Percentiles rank a stretch among this genome's conserved stretches.
phyloP scores from a whole-genome alignment of 345 rosid species.

The Arabis hirsuta region DNA sequence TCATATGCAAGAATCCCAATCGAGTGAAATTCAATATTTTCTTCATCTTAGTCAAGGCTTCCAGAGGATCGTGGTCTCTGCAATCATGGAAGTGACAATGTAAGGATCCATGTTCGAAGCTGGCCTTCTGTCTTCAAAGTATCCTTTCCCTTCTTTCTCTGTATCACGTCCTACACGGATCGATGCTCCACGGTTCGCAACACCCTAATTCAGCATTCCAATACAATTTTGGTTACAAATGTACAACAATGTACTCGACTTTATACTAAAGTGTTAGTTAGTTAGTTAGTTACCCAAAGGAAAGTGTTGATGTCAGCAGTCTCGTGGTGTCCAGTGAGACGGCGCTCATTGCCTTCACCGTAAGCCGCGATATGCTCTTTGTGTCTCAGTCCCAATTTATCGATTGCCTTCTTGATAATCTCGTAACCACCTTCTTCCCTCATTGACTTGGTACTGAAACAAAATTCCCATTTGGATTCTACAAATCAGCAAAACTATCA shows the following conservation, averaged over 20 bases:
- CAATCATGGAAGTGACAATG: constrained; percentile 84
- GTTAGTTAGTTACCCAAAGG: constrained; percentile 58
- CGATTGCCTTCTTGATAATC: constrained; percentile 79
- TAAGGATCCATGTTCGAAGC: constrained; percentile 95
- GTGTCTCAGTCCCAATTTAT: constrained; percentile 81
- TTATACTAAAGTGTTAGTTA: not conserved
- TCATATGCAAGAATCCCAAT: constrained; percentile 10
- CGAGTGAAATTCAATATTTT: not conserved
- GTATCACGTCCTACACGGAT: constrained; percentile 84
- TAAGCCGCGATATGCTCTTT: constrained; percentile 89
- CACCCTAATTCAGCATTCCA: constrained; percentile 55
- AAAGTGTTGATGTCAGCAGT: constrained; percentile 84
- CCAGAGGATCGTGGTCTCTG: constrained; percentile 81
- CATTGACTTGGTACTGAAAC: constrained; percentile 78
- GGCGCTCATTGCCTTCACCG: constrained; percentile 91
- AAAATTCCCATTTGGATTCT: not conserved
- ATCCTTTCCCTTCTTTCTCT: constrained; percentile 72
- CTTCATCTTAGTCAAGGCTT: constrained; percentile 45
- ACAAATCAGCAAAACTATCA: not conserved
- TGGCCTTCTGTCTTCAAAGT: constrained; percentile 89
- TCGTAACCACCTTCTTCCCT: constrained; percentile 74
- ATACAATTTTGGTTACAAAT: not conserved
- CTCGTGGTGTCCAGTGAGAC: constrained; percentile 85
- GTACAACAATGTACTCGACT: not conserved
- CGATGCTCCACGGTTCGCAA: constrained; percentile 88